These are phyloP conservation scores for Mrakia gelida DNA, from an alignment of 768 basidiomycete species.

Conservation along the genomic window DNA sequence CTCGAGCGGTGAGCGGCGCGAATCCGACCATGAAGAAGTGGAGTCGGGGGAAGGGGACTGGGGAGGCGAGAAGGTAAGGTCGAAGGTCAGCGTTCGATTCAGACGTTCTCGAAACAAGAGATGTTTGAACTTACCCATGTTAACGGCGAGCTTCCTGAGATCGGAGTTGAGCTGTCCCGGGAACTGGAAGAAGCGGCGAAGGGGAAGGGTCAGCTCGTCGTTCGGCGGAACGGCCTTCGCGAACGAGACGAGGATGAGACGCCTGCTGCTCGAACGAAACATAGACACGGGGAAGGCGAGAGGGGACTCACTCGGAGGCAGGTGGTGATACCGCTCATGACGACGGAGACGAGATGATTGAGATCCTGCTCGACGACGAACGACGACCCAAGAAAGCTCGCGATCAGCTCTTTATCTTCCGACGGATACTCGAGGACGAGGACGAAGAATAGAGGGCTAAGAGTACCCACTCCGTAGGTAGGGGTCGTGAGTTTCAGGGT, in stretches of 20 bases:
- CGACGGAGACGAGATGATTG: conserved; percentile 59
- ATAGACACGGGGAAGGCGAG: too few species aligned
- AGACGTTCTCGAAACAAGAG: background rate
- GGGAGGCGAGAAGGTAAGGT: background rate
- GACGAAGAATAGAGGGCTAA: conserved; percentile 62
- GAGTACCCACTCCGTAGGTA: conserved; percentile 87
- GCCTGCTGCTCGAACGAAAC: too few species aligned
- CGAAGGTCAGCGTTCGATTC: too few species aligned
- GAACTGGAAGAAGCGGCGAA: conserved; percentile 66
- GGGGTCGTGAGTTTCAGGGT: conserved; percentile 94
- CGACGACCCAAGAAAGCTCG: too few species aligned
- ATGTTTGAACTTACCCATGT: conserved; percentile 16
- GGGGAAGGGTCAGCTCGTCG: background rate
- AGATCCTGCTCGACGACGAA: too few species aligned
- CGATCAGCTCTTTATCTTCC: too few species aligned
- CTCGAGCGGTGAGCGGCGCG: conserved; percentile 47
- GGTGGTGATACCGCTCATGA: conserved; percentile 93
- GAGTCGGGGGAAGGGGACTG: conserved; percentile 90
- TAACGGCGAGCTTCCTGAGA: conserved; percentile 65
- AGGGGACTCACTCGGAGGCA: conserved; percentile 60
- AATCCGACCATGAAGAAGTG: conserved; percentile 99
- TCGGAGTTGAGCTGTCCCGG: conserved; percentile 99
- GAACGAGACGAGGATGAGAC: conserved; percentile 56
- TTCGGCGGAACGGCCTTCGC: conserved; percentile 41
- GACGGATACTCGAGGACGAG: too few species aligned